Percentiles rank a stretch among this genome's conserved stretches.
Conservation (phyloP, 345 rosid genomes). For the Arabis hirsuta region DNA sequence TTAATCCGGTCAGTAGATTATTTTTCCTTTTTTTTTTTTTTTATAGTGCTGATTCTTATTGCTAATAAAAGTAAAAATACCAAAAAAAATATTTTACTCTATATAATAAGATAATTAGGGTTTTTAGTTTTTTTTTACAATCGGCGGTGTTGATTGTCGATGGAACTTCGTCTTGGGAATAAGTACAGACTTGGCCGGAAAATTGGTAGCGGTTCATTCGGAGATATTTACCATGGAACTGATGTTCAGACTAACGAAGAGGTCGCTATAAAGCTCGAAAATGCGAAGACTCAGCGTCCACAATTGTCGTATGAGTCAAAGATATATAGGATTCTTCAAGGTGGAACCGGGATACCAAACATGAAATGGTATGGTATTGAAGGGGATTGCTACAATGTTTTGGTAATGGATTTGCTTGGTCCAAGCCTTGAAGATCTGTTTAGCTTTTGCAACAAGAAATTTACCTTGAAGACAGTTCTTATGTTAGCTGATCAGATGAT, state of each 20-base stretch:
- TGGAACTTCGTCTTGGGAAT: conserved; percentile 87
- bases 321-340: conserved; percentile 81
- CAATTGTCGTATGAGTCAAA: conserved; percentile 81
- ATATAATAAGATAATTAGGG: too few relatives aligned
- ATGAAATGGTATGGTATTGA: conserved; percentile 91
- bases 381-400: conserved; percentile 78
- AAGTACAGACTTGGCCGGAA: conserved; percentile 89
- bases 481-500: conserved; percentile 99
- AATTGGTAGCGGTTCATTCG: conserved; percentile 97
- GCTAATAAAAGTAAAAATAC: not conserved
- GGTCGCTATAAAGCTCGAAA: conserved; percentile 96
- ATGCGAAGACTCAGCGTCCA: conserved; percentile 83
- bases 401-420: conserved; percentile 96
- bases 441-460: conserved; percentile 80
- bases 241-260: conserved; percentile 89
- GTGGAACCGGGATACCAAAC: conserved; percentile 97
- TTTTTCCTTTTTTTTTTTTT: not conserved
- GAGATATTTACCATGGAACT: conserved; percentile 93
- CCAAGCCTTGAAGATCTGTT: conserved; percentile 97
- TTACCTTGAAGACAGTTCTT: conserved; percentile 89
- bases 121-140: conserved; percentile 14
- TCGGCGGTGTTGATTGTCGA: conserved; percentile 29
- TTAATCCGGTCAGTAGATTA: conserved; percentile 14
- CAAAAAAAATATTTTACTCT: too few relatives aligned
- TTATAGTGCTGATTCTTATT: conserved; percentile 21